These are phyloP conservation scores for Colletotrichum sp. DNA, from an alignment of 2,329 filamentous ascomycete genomes.

Conservation along the genomic window DNA sequence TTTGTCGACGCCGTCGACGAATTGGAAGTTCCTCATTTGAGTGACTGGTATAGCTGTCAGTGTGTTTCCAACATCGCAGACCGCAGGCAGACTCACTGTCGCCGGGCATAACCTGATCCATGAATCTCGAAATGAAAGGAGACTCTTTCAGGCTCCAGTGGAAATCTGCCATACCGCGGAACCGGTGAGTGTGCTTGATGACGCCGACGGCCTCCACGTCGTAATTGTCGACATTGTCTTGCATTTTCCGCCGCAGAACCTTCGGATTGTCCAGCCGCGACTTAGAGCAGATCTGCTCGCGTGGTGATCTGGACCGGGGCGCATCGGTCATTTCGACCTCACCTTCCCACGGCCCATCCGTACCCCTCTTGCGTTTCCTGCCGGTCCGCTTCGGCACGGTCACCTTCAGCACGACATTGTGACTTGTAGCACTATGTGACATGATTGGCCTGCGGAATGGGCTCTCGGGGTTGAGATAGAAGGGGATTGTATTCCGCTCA, in stretches of 20 bases:
- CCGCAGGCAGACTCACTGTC: conserved; percentile 57
- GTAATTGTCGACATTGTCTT: conserved; percentile 74
- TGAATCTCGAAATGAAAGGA: conserved; percentile 73
- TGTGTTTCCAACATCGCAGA: conserved; percentile 40
- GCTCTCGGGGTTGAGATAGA: conserved; percentile 83
- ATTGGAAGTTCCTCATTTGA: conserved; percentile 60
- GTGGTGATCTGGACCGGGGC: background rate
- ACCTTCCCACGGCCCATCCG: conserved; percentile 66
- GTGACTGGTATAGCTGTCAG: conserved; percentile 32
- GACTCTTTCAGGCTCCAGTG: conserved; percentile 76
- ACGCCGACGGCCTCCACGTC: conserved; percentile 73
- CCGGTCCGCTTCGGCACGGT: conserved; percentile 88
- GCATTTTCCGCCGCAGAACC: conserved; percentile 66
- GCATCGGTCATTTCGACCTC: conserved; percentile 37
- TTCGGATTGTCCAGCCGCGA: conserved; percentile 58
- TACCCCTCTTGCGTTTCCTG: conserved; percentile 83
- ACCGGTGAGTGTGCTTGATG: conserved; percentile 84
- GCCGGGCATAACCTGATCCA: conserved; percentile 73
- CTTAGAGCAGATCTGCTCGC: conserved; percentile 43
- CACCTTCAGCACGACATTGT: conserved; percentile 86
- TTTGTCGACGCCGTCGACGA: conserved; percentile 63
- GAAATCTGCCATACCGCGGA: conserved; percentile 85
- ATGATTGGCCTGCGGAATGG: conserved; percentile 78
- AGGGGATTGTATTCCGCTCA: conserved; percentile 58
- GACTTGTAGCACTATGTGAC: conserved; percentile 77